These are phyloP conservation scores for Candida bentonensis DNA, from an alignment of 805 yeast species.

Conservation along the genomic window DNA sequence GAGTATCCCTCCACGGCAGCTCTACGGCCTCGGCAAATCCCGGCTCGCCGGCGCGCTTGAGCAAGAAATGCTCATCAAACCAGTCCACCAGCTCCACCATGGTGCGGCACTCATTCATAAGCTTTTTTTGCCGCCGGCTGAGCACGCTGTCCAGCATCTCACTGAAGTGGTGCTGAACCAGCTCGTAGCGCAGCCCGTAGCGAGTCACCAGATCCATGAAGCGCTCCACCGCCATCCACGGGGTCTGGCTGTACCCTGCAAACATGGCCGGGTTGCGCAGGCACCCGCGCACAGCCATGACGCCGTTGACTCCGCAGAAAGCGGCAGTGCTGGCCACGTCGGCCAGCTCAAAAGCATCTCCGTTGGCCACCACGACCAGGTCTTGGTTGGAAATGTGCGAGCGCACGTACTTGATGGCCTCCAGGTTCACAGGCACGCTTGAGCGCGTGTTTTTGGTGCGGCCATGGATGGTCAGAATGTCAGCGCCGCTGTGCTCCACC, in stretches of 20 bases:
- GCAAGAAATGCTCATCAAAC: conserved; percentile 57
- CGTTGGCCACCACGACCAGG: conserved; percentile 69
- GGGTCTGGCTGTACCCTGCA: conserved; percentile 56
- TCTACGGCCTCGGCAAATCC: conserved; percentile 49
- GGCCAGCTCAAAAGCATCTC: conserved; percentile 66
- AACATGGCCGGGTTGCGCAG: conserved; percentile 80
- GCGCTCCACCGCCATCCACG: conserved; percentile 82
- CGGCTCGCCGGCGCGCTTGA: conserved; percentile 51
- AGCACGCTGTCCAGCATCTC: conserved; percentile 64
- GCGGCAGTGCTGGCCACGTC: conserved; percentile 54
- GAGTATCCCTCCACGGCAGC: conserved; percentile 26
- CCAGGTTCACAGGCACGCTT: conserved; percentile 67
- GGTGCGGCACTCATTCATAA: conserved; percentile 46
- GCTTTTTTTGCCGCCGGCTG: conserved; percentile 34
- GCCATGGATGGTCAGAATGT: conserved; percentile 89
- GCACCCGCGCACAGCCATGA: conserved; percentile 90
- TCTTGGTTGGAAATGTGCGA: conserved; percentile 42
- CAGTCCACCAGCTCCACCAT: conserved; percentile 63
- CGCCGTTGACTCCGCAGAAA: conserved; percentile 72
- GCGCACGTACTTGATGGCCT: conserved; percentile 59
- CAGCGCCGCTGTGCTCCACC: conserved; percentile 82
- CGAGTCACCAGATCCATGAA: conserved; percentile 68
- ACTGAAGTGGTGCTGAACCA: conserved; percentile 75
- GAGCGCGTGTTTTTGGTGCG: conserved; percentile 76
- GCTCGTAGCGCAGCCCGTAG: conserved; percentile 73